Conservation (phyloP, 2,329 filamentous ascomycete genomes). For the Botrytis aclada region DNA sequence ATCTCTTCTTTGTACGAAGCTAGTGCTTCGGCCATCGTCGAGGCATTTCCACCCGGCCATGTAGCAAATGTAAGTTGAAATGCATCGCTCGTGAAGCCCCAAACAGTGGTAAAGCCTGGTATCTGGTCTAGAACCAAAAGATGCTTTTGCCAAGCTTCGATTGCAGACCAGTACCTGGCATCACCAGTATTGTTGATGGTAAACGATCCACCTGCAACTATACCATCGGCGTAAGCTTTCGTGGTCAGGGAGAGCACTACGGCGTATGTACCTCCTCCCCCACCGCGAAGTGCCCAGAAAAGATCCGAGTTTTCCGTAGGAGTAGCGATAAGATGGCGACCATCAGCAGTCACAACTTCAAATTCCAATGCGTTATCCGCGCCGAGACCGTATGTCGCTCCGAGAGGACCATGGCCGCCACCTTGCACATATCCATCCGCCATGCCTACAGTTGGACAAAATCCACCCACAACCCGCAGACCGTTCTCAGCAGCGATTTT, state of each 20-base stretch:
- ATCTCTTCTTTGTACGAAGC: neutral
- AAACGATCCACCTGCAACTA: neutral
- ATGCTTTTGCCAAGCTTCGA: neutral
- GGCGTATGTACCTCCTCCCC: neutral
- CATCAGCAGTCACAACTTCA: slow-evolving; percentile 7
- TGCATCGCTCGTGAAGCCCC: neutral
- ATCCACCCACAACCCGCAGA: neutral
- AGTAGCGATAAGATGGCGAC: neutral
- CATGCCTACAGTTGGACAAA: neutral
- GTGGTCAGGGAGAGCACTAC: neutral
- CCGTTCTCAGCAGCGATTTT: neutral
- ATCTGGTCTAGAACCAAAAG: neutral
- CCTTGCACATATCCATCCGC: slow-evolving; percentile 6
- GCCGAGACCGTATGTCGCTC: neutral
- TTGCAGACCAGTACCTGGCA: neutral
- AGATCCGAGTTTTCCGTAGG: neutral
- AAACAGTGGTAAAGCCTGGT: neutral
- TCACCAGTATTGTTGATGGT: slow-evolving; percentile 4
- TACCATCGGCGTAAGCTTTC: neutral
- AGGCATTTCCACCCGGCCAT: neutral
- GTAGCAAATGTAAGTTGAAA: neutral
- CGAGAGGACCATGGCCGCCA: neutral
- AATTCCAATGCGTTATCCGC: slow-evolving; percentile 5
- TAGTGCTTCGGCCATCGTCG: neutral
- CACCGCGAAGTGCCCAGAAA: neutral